Conservation (phyloP, 2,329 filamentous ascomycete species). For the Penicillium brasilianum region DNA sequence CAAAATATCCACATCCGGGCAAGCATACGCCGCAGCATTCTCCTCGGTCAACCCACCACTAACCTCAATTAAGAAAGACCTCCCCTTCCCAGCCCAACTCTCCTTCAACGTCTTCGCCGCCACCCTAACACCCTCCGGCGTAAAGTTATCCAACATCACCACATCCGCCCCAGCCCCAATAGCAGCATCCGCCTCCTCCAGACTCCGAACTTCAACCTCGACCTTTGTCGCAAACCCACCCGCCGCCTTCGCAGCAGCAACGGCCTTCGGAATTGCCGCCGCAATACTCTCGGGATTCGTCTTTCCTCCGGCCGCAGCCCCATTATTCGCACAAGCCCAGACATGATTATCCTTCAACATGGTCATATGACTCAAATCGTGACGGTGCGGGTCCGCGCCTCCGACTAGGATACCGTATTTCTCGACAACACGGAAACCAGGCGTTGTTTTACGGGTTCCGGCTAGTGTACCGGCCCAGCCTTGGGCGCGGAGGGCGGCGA, state of each 20-base stretch:
- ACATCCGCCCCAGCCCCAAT: constrained; percentile 90
- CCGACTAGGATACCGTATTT: constrained; percentile 98
- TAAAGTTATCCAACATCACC: constrained; percentile 97
- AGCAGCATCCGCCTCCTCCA: constrained; percentile 88
- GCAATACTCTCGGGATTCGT: constrained; percentile 37
- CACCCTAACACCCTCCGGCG: constrained; percentile 73
- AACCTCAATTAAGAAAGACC: constrained; percentile 82
- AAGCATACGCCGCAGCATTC: constrained; percentile 78
- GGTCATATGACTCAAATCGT: constrained; percentile 91
- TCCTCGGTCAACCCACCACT: constrained; percentile 85
- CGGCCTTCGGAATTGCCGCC: constrained; percentile 80
- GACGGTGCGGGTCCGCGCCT: constrained; percentile 87
- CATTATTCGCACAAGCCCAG: constrained; percentile 73
- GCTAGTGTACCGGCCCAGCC: constrained; percentile 87
- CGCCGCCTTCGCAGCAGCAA: constrained; percentile 78
- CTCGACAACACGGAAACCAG: constrained; percentile 91
- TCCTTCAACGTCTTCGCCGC: constrained; percentile 78
- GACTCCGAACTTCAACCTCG: constrained; percentile 91
- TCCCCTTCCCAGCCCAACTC: constrained; percentile 74
- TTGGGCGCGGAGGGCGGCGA: constrained; percentile 58
- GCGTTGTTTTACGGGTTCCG: constrained; percentile 95
- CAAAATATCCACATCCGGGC: constrained; percentile 86
- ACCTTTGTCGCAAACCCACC: constrained; percentile 92
- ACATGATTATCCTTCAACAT: constrained; percentile 99
- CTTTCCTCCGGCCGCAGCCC: constrained; percentile 30